Conservation (phyloP, 2,329 filamentous ascomycete species). For the Aspergillus brasiliensis region DNA sequence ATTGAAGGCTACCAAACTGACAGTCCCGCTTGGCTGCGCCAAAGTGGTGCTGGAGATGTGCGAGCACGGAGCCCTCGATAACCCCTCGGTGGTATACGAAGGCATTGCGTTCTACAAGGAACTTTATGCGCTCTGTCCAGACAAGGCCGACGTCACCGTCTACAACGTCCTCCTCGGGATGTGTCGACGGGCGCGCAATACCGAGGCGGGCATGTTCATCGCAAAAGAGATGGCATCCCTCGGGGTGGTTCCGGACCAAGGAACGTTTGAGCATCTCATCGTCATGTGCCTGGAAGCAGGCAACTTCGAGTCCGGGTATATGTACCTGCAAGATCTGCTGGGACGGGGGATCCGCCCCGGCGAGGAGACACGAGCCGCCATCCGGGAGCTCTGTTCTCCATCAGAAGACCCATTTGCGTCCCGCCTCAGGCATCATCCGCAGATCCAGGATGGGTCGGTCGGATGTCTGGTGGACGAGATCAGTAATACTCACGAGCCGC, state of each 20-base stretch:
- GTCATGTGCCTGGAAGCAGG: constrained; percentile 54
- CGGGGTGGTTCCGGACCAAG: constrained; percentile 55
- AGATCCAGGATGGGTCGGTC: constrained; percentile 20
- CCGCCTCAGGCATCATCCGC: constrained; percentile 33
- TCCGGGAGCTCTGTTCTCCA: constrained; percentile 31
- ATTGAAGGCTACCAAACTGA: constrained; percentile 53
- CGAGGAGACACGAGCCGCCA: constrained; percentile 27
- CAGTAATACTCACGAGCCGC: constrained; percentile 1
- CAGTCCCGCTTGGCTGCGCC: constrained; percentile 53
- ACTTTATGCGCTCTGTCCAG: constrained; percentile 54
- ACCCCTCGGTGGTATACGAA: constrained; percentile 43
- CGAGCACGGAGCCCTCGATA: constrained; percentile 41
- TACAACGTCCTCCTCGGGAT: constrained; percentile 63
- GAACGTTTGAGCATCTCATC: constrained; percentile 65
- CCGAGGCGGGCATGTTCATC: constrained; percentile 62
- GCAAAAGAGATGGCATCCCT: constrained; percentile 63
- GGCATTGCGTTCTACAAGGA: constrained; percentile 65
- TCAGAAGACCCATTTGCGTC: constrained; percentile 36
- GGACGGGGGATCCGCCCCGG: constrained; percentile 32
- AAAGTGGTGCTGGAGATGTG: constrained; percentile 55
- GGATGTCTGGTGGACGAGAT: constrained; percentile 1
- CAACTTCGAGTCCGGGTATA: constrained; percentile 40
- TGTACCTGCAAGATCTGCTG: constrained; percentile 42
- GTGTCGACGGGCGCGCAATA: constrained; percentile 49
- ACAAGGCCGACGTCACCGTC: constrained; percentile 49